Base-by-base conservation (phyloP, 2,329 filamentous ascomycete genomes). In the Mycosphaerella arachidis region DNA sequence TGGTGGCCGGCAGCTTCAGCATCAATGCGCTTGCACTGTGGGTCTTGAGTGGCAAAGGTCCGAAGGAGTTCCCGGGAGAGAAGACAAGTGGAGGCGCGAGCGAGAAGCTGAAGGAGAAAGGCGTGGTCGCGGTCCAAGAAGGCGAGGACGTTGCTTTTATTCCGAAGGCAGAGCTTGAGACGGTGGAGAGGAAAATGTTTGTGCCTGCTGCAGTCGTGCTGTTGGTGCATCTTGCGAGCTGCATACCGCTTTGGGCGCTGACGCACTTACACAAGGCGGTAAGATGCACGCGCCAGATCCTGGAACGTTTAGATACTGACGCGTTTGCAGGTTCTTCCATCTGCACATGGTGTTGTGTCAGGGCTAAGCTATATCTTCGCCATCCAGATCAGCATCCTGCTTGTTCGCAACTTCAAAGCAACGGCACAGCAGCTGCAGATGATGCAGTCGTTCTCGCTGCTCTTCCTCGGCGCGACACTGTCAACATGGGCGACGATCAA, bases 11-110 rank as follows among this genome's bases (percentile, higher is more conserved):
- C 48, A 97, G 92, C 74, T 97, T 97, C 71, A 96, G 90, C 31
- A 93, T 99, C 72, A 96, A 93, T 81, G 91, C 93, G 5, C 93
- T 97, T 67, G 87, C 88, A 16, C 80, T 97, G n/a, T 99, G 94
- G 94, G 82, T 97, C 16, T 87, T 90, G 74, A 96, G 91, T 68
- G 93, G 93, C 2, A 72, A 73, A 52, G 69, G 67, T 13, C 63
- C 68, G 10, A 53, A 63, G 5, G 63, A 68, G 52, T 54, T 59
- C 8, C 62, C 66, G 10, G 63, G 59, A 83, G 68, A 74, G 6
- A 55, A 59, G 31, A 13, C 40, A 3, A 74, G 56, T 61, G 30
- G 60, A 59, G 50, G 62, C 18, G 63, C 68, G 40, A 65, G 66
- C 9, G 68, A 73, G 55, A 68, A 71, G 12, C 70, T 70, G 6